These are phyloP conservation scores for Pseudozyma hubeiensis DNA, from an alignment of 1,284 basidiomycete genomes.

Conservation along the genomic window DNA sequence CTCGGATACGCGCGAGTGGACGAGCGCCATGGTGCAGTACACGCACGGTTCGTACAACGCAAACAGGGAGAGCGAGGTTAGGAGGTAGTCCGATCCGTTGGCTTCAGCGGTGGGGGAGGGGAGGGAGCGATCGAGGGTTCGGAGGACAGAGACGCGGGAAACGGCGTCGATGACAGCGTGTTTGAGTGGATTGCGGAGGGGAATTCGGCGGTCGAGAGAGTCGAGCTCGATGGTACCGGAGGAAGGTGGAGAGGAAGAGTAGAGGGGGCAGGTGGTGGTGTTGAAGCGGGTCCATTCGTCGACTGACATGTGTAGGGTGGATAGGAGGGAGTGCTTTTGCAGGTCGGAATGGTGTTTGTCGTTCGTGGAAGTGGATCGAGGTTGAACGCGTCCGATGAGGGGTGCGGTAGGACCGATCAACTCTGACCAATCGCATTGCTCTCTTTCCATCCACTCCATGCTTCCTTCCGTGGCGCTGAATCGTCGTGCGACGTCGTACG, in stretches of 20 bases:
- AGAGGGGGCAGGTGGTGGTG: background rate
- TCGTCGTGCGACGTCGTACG: constrained; percentile 12
- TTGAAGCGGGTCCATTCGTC: constrained; percentile 18
- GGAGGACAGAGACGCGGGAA: constrained; percentile 18
- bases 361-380: background rate
- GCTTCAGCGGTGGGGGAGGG: background rate
- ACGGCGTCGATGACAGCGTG: constrained; percentile 53
- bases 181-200: constrained; percentile 57
- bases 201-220: constrained; percentile 54
- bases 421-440: constrained; percentile 22
- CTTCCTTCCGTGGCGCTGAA: background rate
- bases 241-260: constrained; percentile 6
- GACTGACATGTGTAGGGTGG: constrained; percentile 21
- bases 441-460: constrained; percentile 20
- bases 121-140: constrained; percentile 17
- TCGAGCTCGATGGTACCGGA: constrained; percentile 45
- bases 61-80: constrained; percentile 60
- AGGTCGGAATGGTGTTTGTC: background rate
- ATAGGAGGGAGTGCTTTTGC: constrained; percentile 4
- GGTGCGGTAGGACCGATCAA: constrained; percentile 22
- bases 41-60: constrained; percentile 66
- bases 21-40: constrained; percentile 65
- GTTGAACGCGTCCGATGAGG: constrained; percentile 13
- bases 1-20: constrained; percentile 61
- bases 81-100: constrained; percentile 65